Evolutionary conservation across 176 grass and related monocot species (phyloP), one percentile per base, ranked within the genome.

Genomic region (Carex cristatella): DNA sequence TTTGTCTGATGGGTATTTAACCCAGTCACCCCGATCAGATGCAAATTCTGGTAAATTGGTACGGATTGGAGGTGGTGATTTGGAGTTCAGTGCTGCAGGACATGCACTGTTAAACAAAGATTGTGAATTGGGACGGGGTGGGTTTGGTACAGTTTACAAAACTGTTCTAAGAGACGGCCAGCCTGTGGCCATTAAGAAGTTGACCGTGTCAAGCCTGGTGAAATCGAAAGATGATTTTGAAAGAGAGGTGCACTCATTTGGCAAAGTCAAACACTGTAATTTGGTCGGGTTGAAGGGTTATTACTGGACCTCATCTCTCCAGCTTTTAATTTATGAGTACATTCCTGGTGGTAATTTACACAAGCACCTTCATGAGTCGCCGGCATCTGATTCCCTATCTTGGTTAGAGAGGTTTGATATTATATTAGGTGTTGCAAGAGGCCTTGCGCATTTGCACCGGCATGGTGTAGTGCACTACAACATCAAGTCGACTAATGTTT

Each of bases 371-470:
- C 95, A 98, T 3, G 95, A 98, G 77, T 87, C 89, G 71, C 81
- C 61, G 1, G 80, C 71, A 27, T 87, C 89, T 13, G 88, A 82
- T 58, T 88, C 82, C 1, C 88, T 98, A 49, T 92, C 93, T 4
- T 98, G 95, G 95, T 91, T 89, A 86, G 91, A 98, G 79, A 91
- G 95, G 61, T 98, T 98, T 15, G 91, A 95, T 86, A 93, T 95
- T 13, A 92, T 98, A 86, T 56, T 98, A 1, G 95, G 95, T 15
- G 85, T 95, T 40, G 95, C 95, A 5, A 89, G 89, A 81, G 90
- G 95, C 15, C 69, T 98, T 85, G 89, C 85, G 23, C 79, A 95
- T 84, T 90, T 98, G 54, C 95, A 98, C 88, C 89, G 89, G 80
- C 89, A 85, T 37, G 86, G 92, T 14, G 59, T 98, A 61, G 84